Evolutionary conservation across 2,329 filamentous ascomycete genomes (phyloP), one percentile per base, ranked within the genome.

Genomic region (Penicillium sp.): DNA sequence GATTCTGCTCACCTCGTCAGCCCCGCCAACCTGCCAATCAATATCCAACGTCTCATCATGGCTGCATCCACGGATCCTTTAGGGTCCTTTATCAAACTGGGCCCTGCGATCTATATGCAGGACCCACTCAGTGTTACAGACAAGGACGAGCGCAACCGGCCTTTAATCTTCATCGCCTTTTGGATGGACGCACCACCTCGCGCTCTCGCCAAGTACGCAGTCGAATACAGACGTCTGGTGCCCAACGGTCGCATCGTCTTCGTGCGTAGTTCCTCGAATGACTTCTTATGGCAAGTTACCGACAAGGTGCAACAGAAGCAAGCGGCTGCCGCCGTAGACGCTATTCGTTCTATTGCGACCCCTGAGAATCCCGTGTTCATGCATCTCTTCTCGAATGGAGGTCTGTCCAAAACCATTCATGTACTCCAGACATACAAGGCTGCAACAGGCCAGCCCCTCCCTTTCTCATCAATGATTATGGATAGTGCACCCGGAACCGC

Each of bases 331-430:
- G 71, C 70, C 8, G 63, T 77, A 9, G 64, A 72, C 13, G 69
- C 69, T 18, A 63, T 78, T 14, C 67, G 61, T 43, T 52, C 55
- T 26, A 67, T 48, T 40, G 59, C 56, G 39, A 52, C 53, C 56
- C 55, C 63, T 21, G 53, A 64, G 47, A 60, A 60, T 67, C 62
- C 71, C 5, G 63, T 71, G 9, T 70, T 77, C 26, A 58, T 81
- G 8, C 79, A 82, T 64, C 67, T 77, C 51, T 82, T 82, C 67
- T 81, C 78, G 19, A 81, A 82, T 54, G 80, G 79, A 23, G 80
- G 80, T 14, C 65, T 74, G 18, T 71, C 73, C 46, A 75, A 75
- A 5, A 67, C 71, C 3, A 67, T 66, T 4, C 64, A 72, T 23
- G 56, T 82, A 6, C 72, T 79, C 2, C 56, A 64, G 14, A 59